A percentile compares a stretch with the other conserved stretches of the same genome.
Conservation (phyloP, 345 rosid species). For the Orychophragmus violaceus region DNA sequence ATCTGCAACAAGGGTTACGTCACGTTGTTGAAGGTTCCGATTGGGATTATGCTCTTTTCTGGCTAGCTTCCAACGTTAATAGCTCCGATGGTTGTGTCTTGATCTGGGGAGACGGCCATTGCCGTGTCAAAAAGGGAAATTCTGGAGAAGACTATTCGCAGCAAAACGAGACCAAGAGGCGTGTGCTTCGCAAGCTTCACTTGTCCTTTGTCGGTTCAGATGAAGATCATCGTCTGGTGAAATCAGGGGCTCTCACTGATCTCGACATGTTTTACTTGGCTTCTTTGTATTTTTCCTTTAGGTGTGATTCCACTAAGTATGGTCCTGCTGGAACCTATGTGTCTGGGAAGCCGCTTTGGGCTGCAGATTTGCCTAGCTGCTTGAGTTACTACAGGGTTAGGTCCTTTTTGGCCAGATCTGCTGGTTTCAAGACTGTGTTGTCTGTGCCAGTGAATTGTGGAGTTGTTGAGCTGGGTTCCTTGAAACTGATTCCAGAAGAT, state of each 20-base stretch:
- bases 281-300: slow-evolving; percentile 63
- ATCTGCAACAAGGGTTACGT: slow-evolving; percentile 52
- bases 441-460: slow-evolving; percentile 73
- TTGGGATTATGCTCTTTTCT: slow-evolving; percentile 79
- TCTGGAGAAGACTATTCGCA: slow-evolving; percentile 38
- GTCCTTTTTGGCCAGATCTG: slow-evolving; percentile 67
- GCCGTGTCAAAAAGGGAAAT: slow-evolving; percentile 30
- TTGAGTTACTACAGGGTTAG: slow-evolving; percentile 54
- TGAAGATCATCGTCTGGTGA: slow-evolving; percentile 36
- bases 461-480: slow-evolving; percentile 82
- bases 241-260: slow-evolving; percentile 48
- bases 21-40: slow-evolving; percentile 59
- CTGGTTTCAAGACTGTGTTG: slow-evolving; percentile 65
- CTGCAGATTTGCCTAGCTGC: slow-evolving; percentile 44
- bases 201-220: slow-evolving; percentile 42
- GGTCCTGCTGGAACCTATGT: slow-evolving; percentile 62
- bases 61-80: slow-evolving; percentile 49
- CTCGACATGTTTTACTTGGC: slow-evolving; percentile 68
- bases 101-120: slow-evolving; percentile 85
- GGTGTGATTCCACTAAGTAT: slow-evolving; percentile 40
- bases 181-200: slow-evolving; percentile 64
- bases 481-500: slow-evolving; percentile 62
- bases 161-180: slow-evolving; percentile 53
- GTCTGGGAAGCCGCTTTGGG: slow-evolving; percentile 65
- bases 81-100: slow-evolving; percentile 64